phyloP scores from a whole-genome alignment of 169 alveolate genomes.

The Gregarina niphandrodes region DNA sequence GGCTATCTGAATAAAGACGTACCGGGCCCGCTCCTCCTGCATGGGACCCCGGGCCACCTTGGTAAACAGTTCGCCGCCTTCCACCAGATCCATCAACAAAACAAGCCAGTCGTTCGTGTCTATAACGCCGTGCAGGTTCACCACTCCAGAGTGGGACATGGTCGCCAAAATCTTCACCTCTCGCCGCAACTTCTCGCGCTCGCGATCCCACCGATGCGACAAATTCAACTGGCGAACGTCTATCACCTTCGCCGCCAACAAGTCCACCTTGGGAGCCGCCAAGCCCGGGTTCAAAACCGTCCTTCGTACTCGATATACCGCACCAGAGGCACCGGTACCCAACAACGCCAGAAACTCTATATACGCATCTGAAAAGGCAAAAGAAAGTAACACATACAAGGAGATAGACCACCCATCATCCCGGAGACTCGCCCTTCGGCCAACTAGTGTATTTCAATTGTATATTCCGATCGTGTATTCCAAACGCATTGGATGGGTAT shows the following conservation, averaged over 20 bases:
- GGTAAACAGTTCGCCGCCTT: slow-evolving; percentile 52
- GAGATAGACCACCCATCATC: too few species aligned
- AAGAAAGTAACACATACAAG: too few species aligned
- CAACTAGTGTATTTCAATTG: too few species aligned
- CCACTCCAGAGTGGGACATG: slow-evolving; percentile 25
- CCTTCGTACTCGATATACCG: too few species aligned
- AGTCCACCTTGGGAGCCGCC: too few species aligned
- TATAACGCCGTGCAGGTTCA: slow-evolving; percentile 16
- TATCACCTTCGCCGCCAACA: not conserved
- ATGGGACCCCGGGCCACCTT: slow-evolving; percentile 26
- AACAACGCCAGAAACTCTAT: too few species aligned
- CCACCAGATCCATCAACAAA: slow-evolving; percentile 36
- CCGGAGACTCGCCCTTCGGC: too few species aligned
- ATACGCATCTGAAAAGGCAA: too few species aligned
- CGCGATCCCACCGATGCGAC: not conserved
- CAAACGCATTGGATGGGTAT: too few species aligned
- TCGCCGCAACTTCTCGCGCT: slow-evolving; percentile 3
- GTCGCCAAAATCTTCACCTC: slow-evolving; percentile 19
- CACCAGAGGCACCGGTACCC: too few species aligned
- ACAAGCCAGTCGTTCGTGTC: slow-evolving; percentile 25
- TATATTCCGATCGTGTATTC: too few species aligned
- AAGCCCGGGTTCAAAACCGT: too few species aligned
- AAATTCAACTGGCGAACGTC: not conserved
- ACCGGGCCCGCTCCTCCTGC: slow-evolving; percentile 24
- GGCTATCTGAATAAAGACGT: slow-evolving; percentile 16